Evolutionary conservation across 2,329 filamentous ascomycete species (phyloP), one percentile per base, ranked within the genome.

Genomic region (Raffaelea ambrosiae): DNA sequence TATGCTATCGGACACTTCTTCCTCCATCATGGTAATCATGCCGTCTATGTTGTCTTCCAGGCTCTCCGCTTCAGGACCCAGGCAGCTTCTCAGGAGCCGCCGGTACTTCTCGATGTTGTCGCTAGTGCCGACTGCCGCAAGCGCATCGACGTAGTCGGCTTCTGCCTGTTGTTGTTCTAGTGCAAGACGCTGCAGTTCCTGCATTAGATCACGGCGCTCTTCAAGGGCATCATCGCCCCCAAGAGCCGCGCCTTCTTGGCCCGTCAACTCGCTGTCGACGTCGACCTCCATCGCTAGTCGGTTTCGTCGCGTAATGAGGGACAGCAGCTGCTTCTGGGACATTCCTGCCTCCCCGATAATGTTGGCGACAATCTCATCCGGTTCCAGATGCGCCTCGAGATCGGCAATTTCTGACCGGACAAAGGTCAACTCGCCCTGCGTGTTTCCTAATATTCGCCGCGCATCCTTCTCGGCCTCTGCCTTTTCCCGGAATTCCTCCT

Each of bases 51-150:
- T 81, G 40, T 72, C 70, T 61, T 88, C 84, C 33, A 88, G 73
- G 53, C 79, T 82, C 54, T 86, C 81, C 44, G 86, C 83, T 55
- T 78, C 73, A 16, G 81, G 73, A 22, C 83, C 82, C 23, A 89
- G 68, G 50, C 85, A 87, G 51, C 77, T 76, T 50, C 77, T 78
- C 29, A 88, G 77, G 26, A 89, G 71, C 48, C 76, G 76, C 52
- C 84, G 75, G 63, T 90, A 91, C 61, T 83, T 80, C 55, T 83
- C 82, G 54, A 86, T 85, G 60, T 82, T 81, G 62, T 87, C 83
- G 33, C 83, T 81, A 35, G 83, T 80, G 39, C 85, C 85, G 11
- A 85, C 81, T 53, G 81, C 74, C 40, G 77, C 78, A 41, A 87
- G 69, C 13, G 83, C 83, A 44, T 80, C 74, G 38, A 86, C 79